A percentile compares a stretch with the other conserved stretches of the same genome.
Evolutionary conservation across 1,284 basidiomycete species (phyloP).

Genomic region (Ganoderma boninense): DNA sequence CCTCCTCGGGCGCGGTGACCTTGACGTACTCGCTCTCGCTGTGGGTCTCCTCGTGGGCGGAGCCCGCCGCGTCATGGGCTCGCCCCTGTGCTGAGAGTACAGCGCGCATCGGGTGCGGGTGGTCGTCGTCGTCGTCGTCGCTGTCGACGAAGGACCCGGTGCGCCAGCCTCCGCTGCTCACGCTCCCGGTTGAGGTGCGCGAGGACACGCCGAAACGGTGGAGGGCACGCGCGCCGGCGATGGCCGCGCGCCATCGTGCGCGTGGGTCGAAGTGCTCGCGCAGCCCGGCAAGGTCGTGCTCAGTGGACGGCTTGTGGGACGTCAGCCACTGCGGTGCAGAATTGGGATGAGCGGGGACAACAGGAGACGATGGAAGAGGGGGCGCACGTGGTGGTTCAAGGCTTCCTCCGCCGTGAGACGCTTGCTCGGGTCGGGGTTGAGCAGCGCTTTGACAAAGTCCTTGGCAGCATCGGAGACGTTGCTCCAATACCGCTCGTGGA

Average conservation of each 20-base stretch:
- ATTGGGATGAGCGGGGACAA: background rate
- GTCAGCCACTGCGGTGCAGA: constrained; percentile 70
- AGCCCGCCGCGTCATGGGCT: background rate
- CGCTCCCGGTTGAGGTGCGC: constrained; percentile 19
- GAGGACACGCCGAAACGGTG: constrained; percentile 39
- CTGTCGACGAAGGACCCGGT: constrained; percentile 25
- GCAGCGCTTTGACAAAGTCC: constrained; percentile 80
- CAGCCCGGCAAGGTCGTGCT: constrained; percentile 79
- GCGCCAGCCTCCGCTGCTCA: constrained; percentile 39
- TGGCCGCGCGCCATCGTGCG: constrained; percentile 74
- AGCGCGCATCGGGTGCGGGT: constrained; percentile 12
- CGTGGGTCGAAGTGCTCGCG: constrained; percentile 82
- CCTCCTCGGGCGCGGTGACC: constrained; percentile 38
- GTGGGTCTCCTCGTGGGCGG: constrained; percentile 18
- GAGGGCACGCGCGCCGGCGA: constrained; percentile 68
- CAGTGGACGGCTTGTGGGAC: constrained; percentile 61
- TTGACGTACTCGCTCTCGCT: constrained; percentile 41
- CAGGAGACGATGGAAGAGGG: constrained; percentile 8
- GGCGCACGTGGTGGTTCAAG: constrained; percentile 55
- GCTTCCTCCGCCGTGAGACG: constrained; percentile 84
- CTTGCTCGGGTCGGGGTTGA: constrained; percentile 77
- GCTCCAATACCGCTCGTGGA: constrained; percentile 95
- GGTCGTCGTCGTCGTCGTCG: constrained; percentile 42
- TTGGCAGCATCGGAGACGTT: constrained; percentile 88
- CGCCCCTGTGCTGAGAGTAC: background rate